Base-by-base conservation (phyloP, 495 filamentous ascomycete genomes). In the Penicillium dipodomyicola region DNA sequence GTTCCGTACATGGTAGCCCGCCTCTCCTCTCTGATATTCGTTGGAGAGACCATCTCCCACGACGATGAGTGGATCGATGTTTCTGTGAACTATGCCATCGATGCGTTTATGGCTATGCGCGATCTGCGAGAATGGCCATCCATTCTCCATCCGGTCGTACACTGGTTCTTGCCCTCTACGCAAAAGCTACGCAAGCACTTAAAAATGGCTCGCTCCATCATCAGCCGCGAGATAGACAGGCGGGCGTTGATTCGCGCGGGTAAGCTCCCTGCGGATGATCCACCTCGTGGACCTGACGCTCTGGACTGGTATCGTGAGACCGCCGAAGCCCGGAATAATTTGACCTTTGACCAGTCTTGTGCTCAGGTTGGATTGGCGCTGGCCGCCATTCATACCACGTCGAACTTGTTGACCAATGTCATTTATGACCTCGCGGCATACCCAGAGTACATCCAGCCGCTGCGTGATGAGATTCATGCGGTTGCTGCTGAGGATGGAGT, bases 11-110 rank as follows among this genome's bases (percentile, higher is more conserved):
- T 85, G 12, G 77, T 88, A 1, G 82, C 82, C 37, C 77, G 76
- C 6, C 53, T 85, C 20, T 84, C 84, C 0, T 80, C 82, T n/a
- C 68, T 82, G 14, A 67, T 82, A 7, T 87, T 87, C 49, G 69
- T 86, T 47, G 85, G 84, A 20, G 60, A 72, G 5, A 72, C 77
- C 11, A 58, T 84, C 41, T 81, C 79, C 58, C 77, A 80, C 2
- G 67, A 82, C 25, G 67, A 78, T 47, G 77, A 82, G 14, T 89
- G 86, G 74, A 65, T 86, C 19, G 63, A 80, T 22, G 71, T 79
- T 5, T 79, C 82, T 2, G 79, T 84, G 59, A 78, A 76, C 33
- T 87, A 82, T 64, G 83, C 85, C 5, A 57, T 83, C 20, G 73
- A 84, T 44, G 55, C 80, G 4, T 80, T 83, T 57, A 33, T 45